Evolutionary conservation across 1,284 basidiomycete species (phyloP).

Genomic region (Acaromyces ingoldii): DNA sequence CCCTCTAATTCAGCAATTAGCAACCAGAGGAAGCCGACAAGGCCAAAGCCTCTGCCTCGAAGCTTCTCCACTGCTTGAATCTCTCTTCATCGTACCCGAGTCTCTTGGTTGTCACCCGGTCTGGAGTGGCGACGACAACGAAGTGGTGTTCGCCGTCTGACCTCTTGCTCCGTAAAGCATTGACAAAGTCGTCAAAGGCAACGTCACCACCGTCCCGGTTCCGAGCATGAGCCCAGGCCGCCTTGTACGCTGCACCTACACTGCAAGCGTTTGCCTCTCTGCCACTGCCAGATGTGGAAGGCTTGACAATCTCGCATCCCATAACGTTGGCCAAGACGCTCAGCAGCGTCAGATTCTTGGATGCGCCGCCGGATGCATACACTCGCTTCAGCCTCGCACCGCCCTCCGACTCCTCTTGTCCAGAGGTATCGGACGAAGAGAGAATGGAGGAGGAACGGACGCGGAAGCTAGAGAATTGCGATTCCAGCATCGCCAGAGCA

Average conservation of each 20-base stretch:
- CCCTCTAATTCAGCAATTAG: too few species aligned
- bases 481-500: slow-evolving; percentile 66
- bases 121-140: too few species aligned
- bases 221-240: slow-evolving; percentile 38
- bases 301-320: slow-evolving; percentile 50
- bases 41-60: too few species aligned
- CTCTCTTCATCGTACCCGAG: too few species aligned
- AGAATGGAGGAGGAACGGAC: slow-evolving; percentile 64
- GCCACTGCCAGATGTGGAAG: too few species aligned
- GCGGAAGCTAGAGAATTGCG: slow-evolving; percentile 74
- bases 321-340: slow-evolving; percentile 75
- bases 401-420: neutral
- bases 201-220: slow-evolving; percentile 5
- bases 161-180: neutral
- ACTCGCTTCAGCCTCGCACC: slow-evolving; percentile 59
- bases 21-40: too few species aligned
- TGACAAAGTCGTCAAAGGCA: slow-evolving; percentile 29
- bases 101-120: too few species aligned
- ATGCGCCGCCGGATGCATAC: slow-evolving; percentile 74
- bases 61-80: too few species aligned
- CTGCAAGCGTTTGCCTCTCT: slow-evolving; percentile 37
- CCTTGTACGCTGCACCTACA: slow-evolving; percentile 48
- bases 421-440: too few species aligned
- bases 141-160: neutral
- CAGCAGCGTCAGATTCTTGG: slow-evolving; percentile 67